Evolutionary conservation across 2,329 filamentous ascomycete species (phyloP).

Genomic region (Nemania serpens): DNA sequence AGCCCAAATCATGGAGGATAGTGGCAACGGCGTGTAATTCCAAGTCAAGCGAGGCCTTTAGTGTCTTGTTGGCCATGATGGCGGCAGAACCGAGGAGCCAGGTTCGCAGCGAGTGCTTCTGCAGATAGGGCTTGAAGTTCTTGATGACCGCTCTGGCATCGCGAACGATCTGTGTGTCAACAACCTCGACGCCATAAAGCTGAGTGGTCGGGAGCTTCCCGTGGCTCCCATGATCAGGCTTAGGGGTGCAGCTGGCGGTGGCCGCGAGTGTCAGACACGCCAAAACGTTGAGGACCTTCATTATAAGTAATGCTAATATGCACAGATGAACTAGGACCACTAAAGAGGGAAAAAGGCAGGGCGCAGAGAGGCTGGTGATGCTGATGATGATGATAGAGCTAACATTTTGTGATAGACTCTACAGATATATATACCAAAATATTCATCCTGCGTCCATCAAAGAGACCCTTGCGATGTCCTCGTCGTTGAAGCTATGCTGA

Average conservation of each 20-base stretch:
- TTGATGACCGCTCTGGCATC: constrained; percentile 22
- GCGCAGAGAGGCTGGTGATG: not conserved
- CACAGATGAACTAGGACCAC: not conserved
- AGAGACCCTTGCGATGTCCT: not conserved
- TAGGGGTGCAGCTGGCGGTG: constrained; percentile 9
- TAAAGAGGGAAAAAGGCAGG: not conserved
- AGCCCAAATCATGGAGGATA: constrained; percentile 26
- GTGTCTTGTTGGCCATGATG: constrained; percentile 24
- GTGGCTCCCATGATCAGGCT: not conserved
- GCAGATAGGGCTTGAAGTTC: constrained; percentile 21
- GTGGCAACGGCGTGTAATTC: constrained; percentile 25
- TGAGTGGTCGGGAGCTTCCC: constrained; percentile 10
- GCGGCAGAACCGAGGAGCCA: constrained; percentile 25
- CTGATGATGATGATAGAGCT: not conserved
- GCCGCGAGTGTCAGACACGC: constrained; percentile 9
- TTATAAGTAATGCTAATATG: constrained; percentile 9
- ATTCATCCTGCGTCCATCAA: not conserved
- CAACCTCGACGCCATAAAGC: constrained; percentile 23
- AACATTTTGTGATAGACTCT: not conserved
- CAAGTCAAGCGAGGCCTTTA: constrained; percentile 15
- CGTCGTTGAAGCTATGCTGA: constrained; percentile 11
- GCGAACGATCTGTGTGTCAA: constrained; percentile 26
- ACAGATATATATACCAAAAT: not conserved
- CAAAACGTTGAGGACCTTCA: constrained; percentile 18
- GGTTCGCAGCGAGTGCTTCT: constrained; percentile 22